Evolutionary conservation across 805 yeast genomes (phyloP), one percentile per base, ranked within the genome.

Genomic region (Deakozyma indianensis): DNA sequence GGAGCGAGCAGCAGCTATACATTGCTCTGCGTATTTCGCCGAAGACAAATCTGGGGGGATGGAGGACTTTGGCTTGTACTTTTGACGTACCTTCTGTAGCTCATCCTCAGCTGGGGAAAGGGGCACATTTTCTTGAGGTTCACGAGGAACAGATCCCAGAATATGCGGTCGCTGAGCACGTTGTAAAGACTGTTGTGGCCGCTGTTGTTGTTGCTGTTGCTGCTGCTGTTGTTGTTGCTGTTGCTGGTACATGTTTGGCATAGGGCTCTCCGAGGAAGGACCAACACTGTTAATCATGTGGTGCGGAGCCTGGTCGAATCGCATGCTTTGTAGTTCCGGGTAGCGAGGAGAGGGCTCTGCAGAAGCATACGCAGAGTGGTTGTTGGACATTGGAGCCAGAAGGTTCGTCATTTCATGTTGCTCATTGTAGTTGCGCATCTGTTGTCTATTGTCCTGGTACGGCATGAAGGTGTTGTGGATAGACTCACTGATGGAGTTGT

Each of bases 1-100:
- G 18, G 69, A 61, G 9, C 56, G 54, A 0, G 71, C 71, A 2
- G 71, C 68, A 4, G 62, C 63, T 2, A 59, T 56, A 48, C 68
- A 64, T 52, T 64, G 66, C 16, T 62, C 58, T 1, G 66, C 67
- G 43, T 62, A 64, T 45, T 60, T 55, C 1, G 61, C 48, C 21
- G 59, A 49, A 40, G 59, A 49, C 28, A 63, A 49, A 40, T 65
- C 67, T 3, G 63, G 61, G 9, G 70, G 69, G 32, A 65, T 65
- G 9, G 66, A 62, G 22, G 66, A 59, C 47, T 60, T 57, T 22
- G 68, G 61, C 49, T 60, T 64, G 53, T 61, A 65, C 35, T 59
- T 54, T 15, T 47, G 47, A 16, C 58, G 52, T 21, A 52, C 47
- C 18, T 51, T 48, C 3, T 52, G 56, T 3, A 53, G 53, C 25